Percentiles rank a stretch among this genome's conserved stretches.
phyloP scores from a whole-genome alignment of 441 rosid species.

The Corymbia citriodora region DNA sequence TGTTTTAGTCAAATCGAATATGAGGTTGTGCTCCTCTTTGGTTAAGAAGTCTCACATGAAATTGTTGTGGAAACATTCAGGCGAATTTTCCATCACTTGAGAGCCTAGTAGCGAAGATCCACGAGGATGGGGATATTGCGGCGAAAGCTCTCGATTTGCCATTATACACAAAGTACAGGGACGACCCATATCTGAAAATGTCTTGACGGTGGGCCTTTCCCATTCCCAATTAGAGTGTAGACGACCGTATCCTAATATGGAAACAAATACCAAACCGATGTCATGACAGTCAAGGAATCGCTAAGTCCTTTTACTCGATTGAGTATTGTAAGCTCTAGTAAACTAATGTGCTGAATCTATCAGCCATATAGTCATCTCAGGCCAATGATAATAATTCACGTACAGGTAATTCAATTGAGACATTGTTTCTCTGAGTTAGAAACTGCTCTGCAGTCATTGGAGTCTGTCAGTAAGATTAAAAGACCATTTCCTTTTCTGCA shows the following conservation, averaged over 20 bases:
- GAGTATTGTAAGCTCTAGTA: neutral
- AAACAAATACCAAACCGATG: neutral
- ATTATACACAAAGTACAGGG: constrained; percentile 39
- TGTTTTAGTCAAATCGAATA: neutral
- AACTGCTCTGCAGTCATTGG: neutral
- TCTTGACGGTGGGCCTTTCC: neutral
- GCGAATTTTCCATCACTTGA: constrained; percentile 64
- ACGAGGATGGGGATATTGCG: constrained; percentile 54
- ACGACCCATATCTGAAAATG: constrained; percentile 40
- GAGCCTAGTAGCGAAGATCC: constrained; percentile 65
- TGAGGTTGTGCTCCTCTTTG: neutral
- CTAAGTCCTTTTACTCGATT: neutral
- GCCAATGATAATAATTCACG: neutral
- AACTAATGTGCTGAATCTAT: neutral
- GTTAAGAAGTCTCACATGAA: neutral
- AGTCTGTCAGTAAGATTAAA: neutral
- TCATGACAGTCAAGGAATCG: neutral
- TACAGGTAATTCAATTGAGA: neutral
- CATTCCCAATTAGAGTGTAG: neutral
- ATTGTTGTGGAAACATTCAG: constrained; percentile 21
- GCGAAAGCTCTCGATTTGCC: constrained; percentile 84
- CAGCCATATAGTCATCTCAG: neutral
- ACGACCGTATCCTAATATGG: neutral
- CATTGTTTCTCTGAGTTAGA: neutral
- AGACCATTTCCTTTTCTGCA: neutral